A percentile compares a stretch with the other conserved stretches of the same genome.
Evolutionary conservation across 805 yeast species (phyloP).

Genomic region (Saturnispora bothae): DNA sequence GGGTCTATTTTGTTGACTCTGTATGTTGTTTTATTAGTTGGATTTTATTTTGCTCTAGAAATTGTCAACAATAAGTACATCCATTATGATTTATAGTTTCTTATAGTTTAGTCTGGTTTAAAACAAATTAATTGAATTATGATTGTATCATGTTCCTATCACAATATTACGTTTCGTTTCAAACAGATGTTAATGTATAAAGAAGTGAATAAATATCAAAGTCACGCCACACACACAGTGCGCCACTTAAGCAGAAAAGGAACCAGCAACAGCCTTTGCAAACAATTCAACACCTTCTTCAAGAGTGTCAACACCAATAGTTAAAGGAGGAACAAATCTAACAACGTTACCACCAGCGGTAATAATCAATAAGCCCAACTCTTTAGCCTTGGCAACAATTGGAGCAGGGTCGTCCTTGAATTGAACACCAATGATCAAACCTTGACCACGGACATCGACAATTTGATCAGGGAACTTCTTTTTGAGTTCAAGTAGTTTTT

Average conservation of each 20-base stretch:
- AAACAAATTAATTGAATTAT: no score
- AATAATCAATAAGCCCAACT: slow-evolving; percentile 71
- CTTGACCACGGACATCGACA: slow-evolving; percentile 73
- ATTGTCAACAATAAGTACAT: slow-evolving; percentile 21
- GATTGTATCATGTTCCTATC: neutral
- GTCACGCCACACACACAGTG: no score
- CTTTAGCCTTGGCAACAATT: slow-evolving; percentile 61
- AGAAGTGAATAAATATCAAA: no score
- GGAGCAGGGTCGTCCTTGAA: slow-evolving; percentile 52
- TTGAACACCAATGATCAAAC: slow-evolving; percentile 78
- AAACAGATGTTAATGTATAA: no score
- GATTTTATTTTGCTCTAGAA: slow-evolving; percentile 59
- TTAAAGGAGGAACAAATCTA: slow-evolving; percentile 87
- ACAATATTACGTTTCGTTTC: no score
- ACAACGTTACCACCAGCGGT: slow-evolving; percentile 90
- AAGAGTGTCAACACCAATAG: slow-evolving; percentile 60
- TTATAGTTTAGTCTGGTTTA: no score
- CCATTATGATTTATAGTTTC: neutral
- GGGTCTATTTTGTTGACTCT: slow-evolving; percentile 79
- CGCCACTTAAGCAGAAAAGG: no score
- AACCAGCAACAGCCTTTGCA: no score
- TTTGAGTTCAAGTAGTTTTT: slow-evolving; percentile 40
- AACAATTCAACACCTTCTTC: slow-evolving; percentile 66
- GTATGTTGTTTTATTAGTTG: slow-evolving; percentile 64
- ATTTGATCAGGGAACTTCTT: slow-evolving; percentile 51